Evolutionary conservation across 257 asterid genomes (phyloP).

Genomic region (Cinchona pubescens): DNA sequence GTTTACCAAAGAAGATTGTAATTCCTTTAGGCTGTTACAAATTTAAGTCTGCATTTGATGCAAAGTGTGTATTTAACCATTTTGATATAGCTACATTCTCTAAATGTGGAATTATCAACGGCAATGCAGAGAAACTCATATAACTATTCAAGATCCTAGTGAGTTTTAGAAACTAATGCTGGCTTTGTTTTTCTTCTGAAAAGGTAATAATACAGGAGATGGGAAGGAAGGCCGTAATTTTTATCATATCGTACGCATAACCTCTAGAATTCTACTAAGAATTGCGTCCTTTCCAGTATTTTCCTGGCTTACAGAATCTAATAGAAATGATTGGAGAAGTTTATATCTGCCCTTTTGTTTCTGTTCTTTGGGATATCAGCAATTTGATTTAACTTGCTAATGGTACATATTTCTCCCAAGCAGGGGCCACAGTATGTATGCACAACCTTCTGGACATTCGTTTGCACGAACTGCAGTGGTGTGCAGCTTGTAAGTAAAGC

Average conservation of each 20-base stretch:
- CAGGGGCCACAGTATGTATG: slow-evolving; percentile 98
- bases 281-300: background rate
- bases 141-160: background rate
- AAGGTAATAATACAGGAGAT: background rate
- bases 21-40: background rate
- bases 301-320: background rate
- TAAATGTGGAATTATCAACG: background rate
- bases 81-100: background rate
- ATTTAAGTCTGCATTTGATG: background rate
- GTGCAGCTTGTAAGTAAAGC: slow-evolving; percentile 86
- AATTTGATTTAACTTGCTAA: background rate
- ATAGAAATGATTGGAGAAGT: background rate
- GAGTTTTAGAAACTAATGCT: background rate
- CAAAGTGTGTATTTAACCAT: background rate
- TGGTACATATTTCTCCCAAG: slow-evolving; percentile 2
- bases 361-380: background rate
- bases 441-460: slow-evolving; percentile 86
- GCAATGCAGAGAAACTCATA: background rate
- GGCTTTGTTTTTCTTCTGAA: background rate
- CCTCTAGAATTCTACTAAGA: background rate
- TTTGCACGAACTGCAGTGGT: slow-evolving; percentile 89
- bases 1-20: background rate
- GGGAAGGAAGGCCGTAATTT: background rate
- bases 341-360: background rate
- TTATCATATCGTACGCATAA: background rate